phyloP scores from a whole-genome alignment of 1,284 basidiomycete genomes.

The Apiotrichum veenhuisii region DNA sequence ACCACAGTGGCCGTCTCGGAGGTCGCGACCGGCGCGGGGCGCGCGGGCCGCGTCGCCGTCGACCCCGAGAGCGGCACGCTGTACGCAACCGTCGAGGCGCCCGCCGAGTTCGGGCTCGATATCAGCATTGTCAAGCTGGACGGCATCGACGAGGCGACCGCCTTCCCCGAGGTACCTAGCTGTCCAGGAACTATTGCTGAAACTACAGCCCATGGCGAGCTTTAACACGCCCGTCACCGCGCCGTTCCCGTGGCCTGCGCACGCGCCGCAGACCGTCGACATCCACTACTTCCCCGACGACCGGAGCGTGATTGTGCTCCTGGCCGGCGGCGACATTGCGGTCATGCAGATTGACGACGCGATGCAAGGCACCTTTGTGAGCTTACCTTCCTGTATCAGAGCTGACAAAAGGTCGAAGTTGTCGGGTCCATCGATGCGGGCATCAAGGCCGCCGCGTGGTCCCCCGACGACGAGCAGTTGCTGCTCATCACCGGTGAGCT shows the following conservation, averaged over 20 bases:
- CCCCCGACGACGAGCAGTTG: slow-evolving; percentile 82
- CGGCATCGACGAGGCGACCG: slow-evolving; percentile 15
- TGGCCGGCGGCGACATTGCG: slow-evolving; percentile 73
- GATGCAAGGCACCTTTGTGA: slow-evolving; percentile 54
- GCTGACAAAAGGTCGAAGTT: slow-evolving; percentile 57
- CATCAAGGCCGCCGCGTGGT: slow-evolving; percentile 79
- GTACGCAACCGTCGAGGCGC: slow-evolving; percentile 58
- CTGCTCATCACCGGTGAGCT: slow-evolving; percentile 69
- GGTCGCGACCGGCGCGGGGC: background rate
- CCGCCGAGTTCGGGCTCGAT: slow-evolving; percentile 57
- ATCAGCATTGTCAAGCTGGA: slow-evolving; percentile 60
- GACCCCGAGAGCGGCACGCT: slow-evolving; percentile 65
- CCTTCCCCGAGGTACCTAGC: slow-evolving; percentile 23
- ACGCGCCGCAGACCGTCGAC: slow-evolving; percentile 56
- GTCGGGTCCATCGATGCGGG: slow-evolving; percentile 83
- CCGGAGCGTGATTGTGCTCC: slow-evolving; percentile 61
- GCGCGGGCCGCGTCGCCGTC: slow-evolving; percentile 37
- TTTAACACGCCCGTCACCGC: slow-evolving; percentile 35
- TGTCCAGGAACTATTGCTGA: background rate
- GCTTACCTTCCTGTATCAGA: background rate
- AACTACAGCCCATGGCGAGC: slow-evolving; percentile 25
- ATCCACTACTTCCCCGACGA: slow-evolving; percentile 66
- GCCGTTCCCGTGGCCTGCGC: slow-evolving; percentile 31
- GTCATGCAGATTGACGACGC: slow-evolving; percentile 54
- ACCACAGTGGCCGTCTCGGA: slow-evolving; percentile 19